Percentiles rank a stretch among this genome's conserved stretches.
These are phyloP conservation scores for Talaromyces trachyspermus DNA, from an alignment of 495 filamentous ascomycete species.

Conservation along the genomic window DNA sequence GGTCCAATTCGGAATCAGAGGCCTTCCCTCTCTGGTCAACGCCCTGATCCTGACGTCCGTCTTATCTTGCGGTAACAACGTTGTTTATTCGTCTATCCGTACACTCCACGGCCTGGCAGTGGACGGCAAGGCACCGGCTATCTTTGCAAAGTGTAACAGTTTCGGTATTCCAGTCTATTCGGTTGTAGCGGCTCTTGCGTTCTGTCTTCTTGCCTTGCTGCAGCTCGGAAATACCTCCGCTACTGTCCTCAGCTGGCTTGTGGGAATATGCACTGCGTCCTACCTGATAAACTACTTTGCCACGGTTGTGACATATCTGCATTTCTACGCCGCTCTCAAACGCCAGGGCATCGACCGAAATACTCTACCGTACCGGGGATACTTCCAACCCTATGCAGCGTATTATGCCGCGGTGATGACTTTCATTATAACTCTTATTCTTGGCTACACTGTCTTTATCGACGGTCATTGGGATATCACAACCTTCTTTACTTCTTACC, in stretches of 20 bases:
- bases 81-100: conserved; percentile 36
- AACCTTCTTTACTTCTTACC: conserved; percentile 25
- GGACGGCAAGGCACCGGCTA: conserved; percentile 35
- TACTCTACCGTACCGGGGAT: conserved; percentile 22
- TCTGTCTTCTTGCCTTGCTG: conserved; percentile 32
- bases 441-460: conserved; percentile 26
- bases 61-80: conserved; percentile 42
- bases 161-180: conserved; percentile 37
- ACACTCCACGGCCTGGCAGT: conserved; percentile 38
- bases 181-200: conserved; percentile 30
- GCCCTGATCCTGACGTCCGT: conserved; percentile 42
- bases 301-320: conserved; percentile 45
- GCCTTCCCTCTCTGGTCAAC: conserved; percentile 38
- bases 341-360: conserved; percentile 26
- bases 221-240: conserved; percentile 19
- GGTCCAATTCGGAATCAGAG: conserved; percentile 34
- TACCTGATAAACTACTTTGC: conserved; percentile 32
- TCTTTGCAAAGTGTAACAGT: conserved; percentile 33
- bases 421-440: conserved; percentile 21
- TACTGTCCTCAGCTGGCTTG: conserved; percentile 23
- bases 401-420: conserved; percentile 25
- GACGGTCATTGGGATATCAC: conserved; percentile 18
- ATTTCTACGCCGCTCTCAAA: conserved; percentile 27
- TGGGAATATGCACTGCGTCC: conserved; percentile 24
- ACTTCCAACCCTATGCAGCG: conserved; percentile 27